Evolutionary conservation across 306 rosid species (phyloP), one percentile per base, ranked within the genome.

Genomic region (Malus asiatica): DNA sequence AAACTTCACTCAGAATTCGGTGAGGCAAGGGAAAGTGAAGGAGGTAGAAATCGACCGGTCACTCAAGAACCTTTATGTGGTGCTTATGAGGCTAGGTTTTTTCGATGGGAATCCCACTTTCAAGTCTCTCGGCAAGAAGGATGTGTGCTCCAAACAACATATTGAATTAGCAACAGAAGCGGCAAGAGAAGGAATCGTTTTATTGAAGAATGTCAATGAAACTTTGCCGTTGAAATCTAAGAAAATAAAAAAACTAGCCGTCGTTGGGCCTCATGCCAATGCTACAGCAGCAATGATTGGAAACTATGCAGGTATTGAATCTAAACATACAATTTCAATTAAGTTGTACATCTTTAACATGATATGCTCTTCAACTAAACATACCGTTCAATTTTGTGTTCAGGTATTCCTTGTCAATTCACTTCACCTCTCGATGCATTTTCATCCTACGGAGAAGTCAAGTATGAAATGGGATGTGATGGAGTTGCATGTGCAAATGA

Each of bases 251-350:
- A 66, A 27, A 27, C 18, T 79, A 19, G 75, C 83, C 14, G 51
- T 79, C 1, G 70, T 79, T 8, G 83, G 83, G n/a, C 83, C 83
- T 59, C 80, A 80, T 65, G 80, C 81, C 57, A 76, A 71, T 66
- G 83, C 78, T 42, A 75, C 83, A 9, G 11, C 53, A 0, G 73
- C 72, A 11, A 83, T 72, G 81, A 25, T 80, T 18, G 83, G 83
- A 66, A 79, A 79, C 35, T 73, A 79, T 66, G 78, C 74, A 14
- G 81, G 81, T 71, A 71, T 13, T 29, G 40, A 63, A 63, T 22
- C 11, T 57, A 57, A 57, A 19, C 10, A 57, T 27, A 4, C 5
- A 6, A 4, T 22, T 6, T 30, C 42, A 51, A 25, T 29, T 16
- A 48, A 48, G 55, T 48, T 48, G 20, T 16, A 48, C 55, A 48